Base-by-base conservation (phyloP, 208 protist species). In the Crithidia sp. region DNA sequence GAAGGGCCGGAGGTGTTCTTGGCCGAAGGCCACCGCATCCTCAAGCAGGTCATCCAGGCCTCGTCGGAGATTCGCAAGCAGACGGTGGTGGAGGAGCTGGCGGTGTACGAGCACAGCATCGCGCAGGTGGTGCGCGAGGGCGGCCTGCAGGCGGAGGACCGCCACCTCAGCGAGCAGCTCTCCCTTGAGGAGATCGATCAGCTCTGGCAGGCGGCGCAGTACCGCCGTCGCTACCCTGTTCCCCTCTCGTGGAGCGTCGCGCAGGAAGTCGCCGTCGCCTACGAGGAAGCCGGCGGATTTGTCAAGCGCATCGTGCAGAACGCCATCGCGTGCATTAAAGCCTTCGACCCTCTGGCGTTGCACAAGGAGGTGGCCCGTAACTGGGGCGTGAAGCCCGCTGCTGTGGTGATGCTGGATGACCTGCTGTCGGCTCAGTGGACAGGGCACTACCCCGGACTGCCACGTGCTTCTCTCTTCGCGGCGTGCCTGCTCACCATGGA, bases 281-380 rank as follows among this genome's bases (percentile, higher is more conserved):
- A 96, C 81, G 92, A 96, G 57, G 78, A 68, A 4, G 80, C 71
- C 49, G 88, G 86, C 28, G 67, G 66, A 50, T 84, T 95, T 49
- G 83, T 93, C 50, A 94, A 94, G 80, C 41, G 60, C 36, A 72
- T 96, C 28, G 83, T 92, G 66, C 87, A 94, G 74, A 88, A 84
- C 61, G 80, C 85, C 13, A 74, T 95, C 68, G 49, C 39, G 19
- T 63, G 58, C 65, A 76, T 90, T 58, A 93, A 89, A 61, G 59
- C 76, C 17, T 71, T 77, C 16, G 74, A 93, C 55, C 71, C 76
- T 16, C 70, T 95, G 2, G 84, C 81, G 19, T 55, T 96, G 40
- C 83, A 96, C 58, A 56, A 73, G 9, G 86, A 96, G 68, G 84
- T 96, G 55, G 89, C 92, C 16, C 68, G 53, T 36, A 96, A 97